A percentile compares a stretch with the other conserved stretches of the same genome.
phyloP scores from a whole-genome alignment of 495 filamentous ascomycete species.

The Melanomma pulvis-pyrius region DNA sequence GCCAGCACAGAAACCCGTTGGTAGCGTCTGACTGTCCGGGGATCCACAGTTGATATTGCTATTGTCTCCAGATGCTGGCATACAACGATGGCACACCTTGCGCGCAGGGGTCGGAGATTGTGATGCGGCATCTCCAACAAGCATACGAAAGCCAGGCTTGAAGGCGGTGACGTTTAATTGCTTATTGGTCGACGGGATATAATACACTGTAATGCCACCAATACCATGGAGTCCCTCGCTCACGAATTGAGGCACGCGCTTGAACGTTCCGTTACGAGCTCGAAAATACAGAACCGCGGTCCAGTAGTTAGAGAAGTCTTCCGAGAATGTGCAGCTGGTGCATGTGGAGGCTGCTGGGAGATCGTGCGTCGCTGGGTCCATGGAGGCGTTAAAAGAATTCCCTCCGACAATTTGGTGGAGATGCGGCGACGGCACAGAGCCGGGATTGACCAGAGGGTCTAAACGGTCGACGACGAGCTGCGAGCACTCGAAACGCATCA shows the following conservation, averaged over 20 bases:
- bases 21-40: constrained; percentile 24
- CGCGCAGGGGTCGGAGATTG: background rate
- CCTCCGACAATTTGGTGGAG: constrained; percentile 36
- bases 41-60: constrained; percentile 25
- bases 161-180: constrained; percentile 23
- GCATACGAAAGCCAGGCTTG: constrained; percentile 35
- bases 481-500: constrained; percentile 35
- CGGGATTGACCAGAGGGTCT: constrained; percentile 34
- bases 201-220: constrained; percentile 35
- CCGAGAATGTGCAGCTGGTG: constrained; percentile 32
- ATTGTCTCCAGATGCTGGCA: constrained; percentile 21
- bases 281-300: constrained; percentile 33
- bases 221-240: constrained; percentile 11
- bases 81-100: constrained; percentile 31
- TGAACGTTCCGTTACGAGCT: constrained; percentile 35
- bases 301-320: constrained; percentile 38
- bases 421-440: constrained; percentile 30
- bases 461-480: constrained; percentile 33
- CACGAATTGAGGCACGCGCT: constrained; percentile 29
- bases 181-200: constrained; percentile 15
- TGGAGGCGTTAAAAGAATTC: constrained; percentile 31
- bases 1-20: constrained; percentile 17
- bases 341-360: constrained; percentile 26
- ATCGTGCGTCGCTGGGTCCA: constrained; percentile 29
- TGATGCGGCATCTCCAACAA: constrained; percentile 23